Base-by-base conservation (phyloP, 352 stramenopile genomes). In the Elongisporangium senticosum region DNA sequence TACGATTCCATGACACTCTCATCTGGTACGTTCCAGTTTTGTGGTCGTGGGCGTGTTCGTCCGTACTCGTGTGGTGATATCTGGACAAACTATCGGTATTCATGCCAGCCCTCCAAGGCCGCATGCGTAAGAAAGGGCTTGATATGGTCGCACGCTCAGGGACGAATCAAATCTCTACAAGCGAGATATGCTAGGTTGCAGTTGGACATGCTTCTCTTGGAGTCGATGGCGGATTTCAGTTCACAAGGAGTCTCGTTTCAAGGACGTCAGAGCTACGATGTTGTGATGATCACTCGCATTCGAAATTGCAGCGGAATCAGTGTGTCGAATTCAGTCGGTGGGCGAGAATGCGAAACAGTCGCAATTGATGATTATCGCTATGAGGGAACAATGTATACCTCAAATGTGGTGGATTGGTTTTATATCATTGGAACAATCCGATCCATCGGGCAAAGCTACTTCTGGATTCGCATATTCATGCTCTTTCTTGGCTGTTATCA, bases 1-100 rank as follows among this genome's bases (percentile, higher is more conserved):
- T 43, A 43, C 13, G 33, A 43, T 43, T 17, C 13, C 2, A 10
- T 2, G 11, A 43, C 33, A 10, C 33, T 43, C 17, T 43, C 33
- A 4, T 43, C 33, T 4, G 17, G 33, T 43, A 43, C 33, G 0
- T 43, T 43, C 11, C 33, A 43, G 33, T 43, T 43, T 17, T 43
- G 33, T 17, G 33, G 33, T 43, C 33, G 13, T 17, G 13, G 13
- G 7, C 33, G 33, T 2, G 33, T 43, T 43, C 53, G 28, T 22
- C 59, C 53, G 52, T 51, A 56, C 43, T 11, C 59, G 7, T 64
- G 59, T 19, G 8, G 24, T 1, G 23, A 55, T 24, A 43, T 55
- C 7, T 64, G 59, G 59, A 59, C 52, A 11, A 22, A 59, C 14
- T 51, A 51, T 15, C 5, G 51, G 4, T 28, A 28, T 11, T 39